These are phyloP conservation scores for Monosporozyma aquatica DNA, from an alignment of 805 yeast genomes.

Conservation along the genomic window DNA sequence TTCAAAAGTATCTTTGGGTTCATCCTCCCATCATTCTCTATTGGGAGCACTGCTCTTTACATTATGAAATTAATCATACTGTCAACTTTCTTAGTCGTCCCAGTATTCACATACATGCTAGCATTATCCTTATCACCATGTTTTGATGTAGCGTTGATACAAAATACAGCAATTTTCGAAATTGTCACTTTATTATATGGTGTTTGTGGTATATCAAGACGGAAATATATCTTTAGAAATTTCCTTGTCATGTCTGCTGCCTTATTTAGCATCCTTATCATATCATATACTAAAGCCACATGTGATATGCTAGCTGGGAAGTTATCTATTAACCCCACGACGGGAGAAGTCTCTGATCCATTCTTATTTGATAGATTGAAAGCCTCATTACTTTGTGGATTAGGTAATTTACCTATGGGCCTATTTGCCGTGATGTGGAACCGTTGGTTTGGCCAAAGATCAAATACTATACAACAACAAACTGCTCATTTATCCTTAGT, in stretches of 20 bases:
- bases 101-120: conserved; percentile 16
- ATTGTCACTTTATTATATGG: conserved; percentile 27
- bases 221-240: conserved; percentile 20
- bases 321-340: conserved; percentile 24
- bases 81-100: conserved; percentile 14
- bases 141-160: conserved; percentile 24
- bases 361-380: conserved; percentile 30
- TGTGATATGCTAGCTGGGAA: conserved; percentile 28
- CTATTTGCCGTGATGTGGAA: conserved; percentile 27
- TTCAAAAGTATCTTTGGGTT: not conserved
- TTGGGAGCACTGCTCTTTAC: conserved; percentile 1
- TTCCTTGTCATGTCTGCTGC: conserved; percentile 25
- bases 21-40: not conserved
- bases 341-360: conserved; percentile 29
- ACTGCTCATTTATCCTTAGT: conserved; percentile 15
- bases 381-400: conserved; percentile 28
- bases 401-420: conserved; percentile 26
- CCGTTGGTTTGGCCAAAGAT: conserved; percentile 22
- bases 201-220: conserved; percentile 22
- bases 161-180: conserved; percentile 27
- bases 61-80: conserved; percentile 14
- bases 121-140: conserved; percentile 24
- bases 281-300: conserved; percentile 29
- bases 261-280: conserved; percentile 22
- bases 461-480: conserved; percentile 7